A percentile compares a stretch with the other conserved stretches of the same genome.
Evolutionary conservation across 1,139 yeast genomes (phyloP).

Genomic region (Scheffersomyces cryptocercus): DNA sequence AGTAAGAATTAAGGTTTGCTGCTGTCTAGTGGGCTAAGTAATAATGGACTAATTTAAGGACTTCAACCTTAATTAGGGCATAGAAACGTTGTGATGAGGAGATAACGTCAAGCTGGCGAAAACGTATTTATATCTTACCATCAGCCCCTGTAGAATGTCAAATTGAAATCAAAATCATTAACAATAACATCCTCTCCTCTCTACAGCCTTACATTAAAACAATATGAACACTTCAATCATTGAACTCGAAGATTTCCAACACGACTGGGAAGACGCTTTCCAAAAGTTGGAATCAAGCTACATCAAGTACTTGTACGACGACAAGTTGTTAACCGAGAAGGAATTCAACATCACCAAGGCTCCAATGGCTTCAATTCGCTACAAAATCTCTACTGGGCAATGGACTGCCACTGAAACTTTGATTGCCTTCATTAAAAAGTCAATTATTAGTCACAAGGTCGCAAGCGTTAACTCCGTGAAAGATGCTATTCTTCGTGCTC

Average conservation of each 20-base stretch:
- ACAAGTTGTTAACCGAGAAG: constrained; percentile 14
- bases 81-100: too few species aligned
- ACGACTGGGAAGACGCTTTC: neutral
- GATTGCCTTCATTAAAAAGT: constrained; percentile 54
- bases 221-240: neutral
- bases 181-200: neutral
- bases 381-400: constrained; percentile 22
- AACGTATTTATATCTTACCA: too few species aligned
- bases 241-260: constrained; percentile 1
- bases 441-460: constrained; percentile 37
- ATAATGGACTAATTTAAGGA: too few species aligned
- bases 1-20: too few species aligned
- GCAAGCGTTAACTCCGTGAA: constrained; percentile 37
- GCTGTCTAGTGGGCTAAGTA: too few species aligned
- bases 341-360: constrained; percentile 21
- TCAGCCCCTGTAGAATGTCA: neutral
- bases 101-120: too few species aligned
- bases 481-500: constrained; percentile 37
- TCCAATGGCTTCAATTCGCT: constrained; percentile 8
- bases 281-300: constrained; percentile 8
- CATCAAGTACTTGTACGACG: constrained; percentile 13
- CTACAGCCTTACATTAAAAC: neutral
- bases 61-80: too few species aligned
- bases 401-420: constrained; percentile 48
- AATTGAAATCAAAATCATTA: neutral